Evolutionary conservation across 208 protist species (phyloP), one percentile per base, ranked within the genome.

Genomic region (Acanthamoeba culbertsoni): DNA sequence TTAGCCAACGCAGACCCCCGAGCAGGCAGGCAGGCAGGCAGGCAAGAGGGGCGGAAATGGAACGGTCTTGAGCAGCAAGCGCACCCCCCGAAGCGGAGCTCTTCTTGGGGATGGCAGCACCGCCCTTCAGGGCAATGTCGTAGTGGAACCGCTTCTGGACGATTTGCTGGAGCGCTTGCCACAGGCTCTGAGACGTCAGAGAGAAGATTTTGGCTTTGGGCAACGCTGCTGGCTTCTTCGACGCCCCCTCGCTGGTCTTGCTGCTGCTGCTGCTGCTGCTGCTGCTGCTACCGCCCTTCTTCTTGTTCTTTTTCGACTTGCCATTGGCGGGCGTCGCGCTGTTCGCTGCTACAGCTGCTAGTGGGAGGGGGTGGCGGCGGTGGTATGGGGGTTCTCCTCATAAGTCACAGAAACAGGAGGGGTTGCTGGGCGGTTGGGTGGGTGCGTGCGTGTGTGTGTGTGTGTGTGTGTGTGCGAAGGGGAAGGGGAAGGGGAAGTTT

Each of bases 241-340:
- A 1, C 23, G 31, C 35, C 26, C 3, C 65, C 2, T 23, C 40
- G n/a, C 18, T 14, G 7, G 16, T 31, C 26, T 68, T 28, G 40
- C 6, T 53, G 40, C 14, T 26, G 12, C 4, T 86, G 77, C 48
- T 23, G 28, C 33, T 86, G 77, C 45, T 33, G 14, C 40, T 59
- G 28, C 4, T 86, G 77, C 48, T 23, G 28, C 33, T 86, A 45
- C 45, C 48, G 14, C 40, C 40, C 14, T 42, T 59, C 48, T 86
- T 86, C 46, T 45, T 51, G 3, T 35, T 94, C 45, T 65, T 92
- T 91, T 86, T 75, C 18, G 28, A n/a, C 35, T 75, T 75, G 23
- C 16, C 51, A 23, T 23, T 23, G 51, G 16, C 51, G 51, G 16
- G 14, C 14, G 16, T 59, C 23, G 23, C 51, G 51, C 51, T 23